Evolutionary conservation across 2,329 filamentous ascomycete genomes (phyloP).

Genomic region (Penicillium paneum): DNA sequence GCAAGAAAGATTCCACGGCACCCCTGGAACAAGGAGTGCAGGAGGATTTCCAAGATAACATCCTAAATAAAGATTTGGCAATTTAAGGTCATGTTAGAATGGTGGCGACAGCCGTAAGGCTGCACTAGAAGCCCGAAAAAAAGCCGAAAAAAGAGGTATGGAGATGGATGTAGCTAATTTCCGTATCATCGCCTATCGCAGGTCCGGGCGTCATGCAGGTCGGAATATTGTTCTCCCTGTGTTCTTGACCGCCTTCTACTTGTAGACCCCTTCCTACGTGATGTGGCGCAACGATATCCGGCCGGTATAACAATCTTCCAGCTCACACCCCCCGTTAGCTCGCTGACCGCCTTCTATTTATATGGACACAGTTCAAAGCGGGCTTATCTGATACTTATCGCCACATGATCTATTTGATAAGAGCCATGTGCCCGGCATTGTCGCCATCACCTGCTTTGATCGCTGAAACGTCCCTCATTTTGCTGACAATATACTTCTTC

Average conservation of each 20-base stretch:
- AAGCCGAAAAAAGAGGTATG: neutral
- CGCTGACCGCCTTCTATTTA: neutral
- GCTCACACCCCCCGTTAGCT: neutral
- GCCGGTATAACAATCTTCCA: no score
- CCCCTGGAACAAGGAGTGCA: slow-evolving; percentile 33
- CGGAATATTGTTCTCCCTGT: slow-evolving; percentile 10
- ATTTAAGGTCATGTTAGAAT: slow-evolving; percentile 22
- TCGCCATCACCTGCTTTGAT: neutral
- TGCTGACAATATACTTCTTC: neutral
- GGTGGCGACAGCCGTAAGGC: slow-evolving; percentile 17
- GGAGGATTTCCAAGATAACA: slow-evolving; percentile 29
- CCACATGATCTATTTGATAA: neutral
- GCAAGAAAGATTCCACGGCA: slow-evolving; percentile 25
- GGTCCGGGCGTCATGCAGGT: slow-evolving; percentile 19
- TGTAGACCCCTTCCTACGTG: neutral
- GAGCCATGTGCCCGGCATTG: neutral
- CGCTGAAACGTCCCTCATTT: neutral
- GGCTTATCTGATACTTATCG: neutral
- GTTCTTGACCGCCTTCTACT: slow-evolving; percentile 11
- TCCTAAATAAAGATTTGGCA: slow-evolving; percentile 4
- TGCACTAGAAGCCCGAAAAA: slow-evolving; percentile 1
- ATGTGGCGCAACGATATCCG: no score
- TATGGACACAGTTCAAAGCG: neutral
- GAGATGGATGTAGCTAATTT: slow-evolving; percentile 7
- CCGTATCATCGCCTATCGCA: slow-evolving; percentile 23